Percentiles rank a stretch among this genome's conserved stretches.
These are phyloP conservation scores for Plasmodium malariae DNA, from an alignment of 169 alveolate genomes.

Conservation along the genomic window DNA sequence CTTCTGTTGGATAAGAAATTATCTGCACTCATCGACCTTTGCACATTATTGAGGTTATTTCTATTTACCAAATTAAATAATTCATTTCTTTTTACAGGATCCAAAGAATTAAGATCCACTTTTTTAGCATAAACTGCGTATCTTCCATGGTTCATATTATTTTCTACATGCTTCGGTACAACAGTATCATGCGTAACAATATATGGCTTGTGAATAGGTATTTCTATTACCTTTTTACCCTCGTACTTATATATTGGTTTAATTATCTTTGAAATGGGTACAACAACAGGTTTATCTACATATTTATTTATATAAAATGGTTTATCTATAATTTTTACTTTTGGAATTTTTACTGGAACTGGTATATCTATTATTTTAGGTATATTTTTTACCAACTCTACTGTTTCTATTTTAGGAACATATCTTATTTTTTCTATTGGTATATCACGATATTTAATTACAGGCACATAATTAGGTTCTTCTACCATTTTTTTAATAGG, in stretches of 20 bases:
- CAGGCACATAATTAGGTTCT: constrained; percentile 82
- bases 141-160: constrained; percentile 39
- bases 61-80: constrained; percentile 45
- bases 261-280: constrained; percentile 83
- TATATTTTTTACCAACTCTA: constrained; percentile 80
- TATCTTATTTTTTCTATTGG: constrained; percentile 85
- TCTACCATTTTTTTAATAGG: constrained; percentile 85
- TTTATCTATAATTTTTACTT: constrained; percentile 81
- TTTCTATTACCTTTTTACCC: constrained; percentile 81
- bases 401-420: constrained; percentile 84
- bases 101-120: constrained; percentile 38
- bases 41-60: constrained; percentile 28
- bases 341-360: constrained; percentile 84
- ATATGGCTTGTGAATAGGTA: constrained; percentile 86
- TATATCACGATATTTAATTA: constrained; percentile 84
- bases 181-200: constrained; percentile 85
- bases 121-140: constrained; percentile 49
- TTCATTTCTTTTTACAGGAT: constrained; percentile 38
- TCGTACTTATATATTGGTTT: constrained; percentile 83
- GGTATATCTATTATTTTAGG: constrained; percentile 86
- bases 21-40: constrained; percentile 59
- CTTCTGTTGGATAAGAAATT: neutral
- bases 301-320: constrained; percentile 83
- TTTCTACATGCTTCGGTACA: constrained; percentile 29
- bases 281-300: constrained; percentile 85